phyloP scores from a whole-genome alignment of 2,329 filamentous ascomycete species.

The Colletotrichum higginsianum region DNA sequence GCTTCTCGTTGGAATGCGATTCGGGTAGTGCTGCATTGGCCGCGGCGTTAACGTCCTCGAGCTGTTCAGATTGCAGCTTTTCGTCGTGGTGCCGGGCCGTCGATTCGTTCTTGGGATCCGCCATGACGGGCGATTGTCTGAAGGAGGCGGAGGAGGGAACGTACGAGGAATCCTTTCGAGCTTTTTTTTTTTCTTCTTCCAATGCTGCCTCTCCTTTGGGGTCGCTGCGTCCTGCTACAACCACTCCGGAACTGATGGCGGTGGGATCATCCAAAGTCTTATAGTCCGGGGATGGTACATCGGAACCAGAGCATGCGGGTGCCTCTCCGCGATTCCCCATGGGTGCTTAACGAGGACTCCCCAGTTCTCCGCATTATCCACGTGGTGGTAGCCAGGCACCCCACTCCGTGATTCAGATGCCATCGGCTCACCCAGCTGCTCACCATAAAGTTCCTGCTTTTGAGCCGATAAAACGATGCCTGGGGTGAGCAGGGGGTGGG shows the following conservation, averaged over 20 bases:
- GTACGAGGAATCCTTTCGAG: too few relatives aligned
- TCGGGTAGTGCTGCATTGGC: conserved; percentile 17
- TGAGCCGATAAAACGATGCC: too few relatives aligned
- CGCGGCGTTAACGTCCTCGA: conserved; percentile 19
- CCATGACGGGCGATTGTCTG: conserved; percentile 6
- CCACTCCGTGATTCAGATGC: too few relatives aligned
- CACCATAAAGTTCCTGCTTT: too few relatives aligned
- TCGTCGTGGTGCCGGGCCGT: conserved; percentile 12
- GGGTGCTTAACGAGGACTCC: neutral
- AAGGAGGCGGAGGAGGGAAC: neutral
- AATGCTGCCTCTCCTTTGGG: neutral
- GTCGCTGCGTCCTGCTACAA: too few relatives aligned
- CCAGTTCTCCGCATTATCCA: conserved; percentile 36
- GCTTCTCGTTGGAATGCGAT: conserved; percentile 27
- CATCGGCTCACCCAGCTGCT: too few relatives aligned
- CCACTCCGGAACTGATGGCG: neutral
- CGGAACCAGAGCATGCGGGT: conserved; percentile 2
- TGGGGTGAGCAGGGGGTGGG: too few relatives aligned
- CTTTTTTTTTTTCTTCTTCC: neutral
- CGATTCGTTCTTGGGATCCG: conserved; percentile 18
- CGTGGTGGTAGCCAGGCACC: neutral
- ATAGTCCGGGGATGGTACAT: conserved; percentile 5
- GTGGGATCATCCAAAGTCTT: conserved; percentile 25
- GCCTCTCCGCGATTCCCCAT: conserved; percentile 17
- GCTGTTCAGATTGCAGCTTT: conserved; percentile 20